These are phyloP conservation scores for Coemansia sp. DNA, from an alignment of 192 early-diverging fungal species.

Conservation along the genomic window DNA sequence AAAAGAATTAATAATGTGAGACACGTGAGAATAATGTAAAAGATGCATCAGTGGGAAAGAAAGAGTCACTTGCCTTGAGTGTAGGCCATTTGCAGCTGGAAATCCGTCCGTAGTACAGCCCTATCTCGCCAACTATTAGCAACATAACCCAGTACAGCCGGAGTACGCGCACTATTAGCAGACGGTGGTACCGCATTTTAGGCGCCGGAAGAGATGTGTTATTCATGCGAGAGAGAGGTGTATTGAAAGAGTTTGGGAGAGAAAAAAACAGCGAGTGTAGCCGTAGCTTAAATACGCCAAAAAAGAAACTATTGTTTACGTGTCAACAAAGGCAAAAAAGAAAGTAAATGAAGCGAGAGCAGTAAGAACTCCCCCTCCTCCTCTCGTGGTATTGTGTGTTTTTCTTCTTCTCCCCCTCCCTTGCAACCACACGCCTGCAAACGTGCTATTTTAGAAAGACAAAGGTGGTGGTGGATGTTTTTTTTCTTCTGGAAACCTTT, in stretches of 20 bases:
- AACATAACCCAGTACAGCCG: conserved; percentile 23
- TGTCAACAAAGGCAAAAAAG: not conserved
- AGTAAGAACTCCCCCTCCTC: too few species aligned
- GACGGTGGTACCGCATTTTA: not conserved
- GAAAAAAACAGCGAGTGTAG: not conserved
- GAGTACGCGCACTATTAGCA: conserved; percentile 11
- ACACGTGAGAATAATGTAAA: not conserved
- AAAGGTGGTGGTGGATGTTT: too few species aligned
- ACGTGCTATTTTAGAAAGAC: too few species aligned
- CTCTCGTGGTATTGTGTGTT: too few species aligned
- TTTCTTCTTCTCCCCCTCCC: too few species aligned
- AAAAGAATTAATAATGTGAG: not conserved
- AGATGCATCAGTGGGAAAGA: too few species aligned
- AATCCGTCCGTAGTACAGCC: conserved; percentile 28
- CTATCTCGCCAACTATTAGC: conserved; percentile 35
- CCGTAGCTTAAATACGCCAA: too few species aligned
- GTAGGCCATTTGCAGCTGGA: conserved; percentile 31
- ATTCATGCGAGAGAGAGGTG: not conserved
- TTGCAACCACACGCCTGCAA: too few species aligned
- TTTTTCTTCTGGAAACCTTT: too few species aligned
- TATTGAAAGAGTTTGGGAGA: not conserved
- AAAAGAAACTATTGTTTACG: too few species aligned
- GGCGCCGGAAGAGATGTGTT: not conserved
- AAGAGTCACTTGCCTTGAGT: not conserved
- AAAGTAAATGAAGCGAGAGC: not conserved